Evolutionary conservation across 2,329 filamentous ascomycete genomes (phyloP).

Genomic region (Cladophialophora yegresii): DNA sequence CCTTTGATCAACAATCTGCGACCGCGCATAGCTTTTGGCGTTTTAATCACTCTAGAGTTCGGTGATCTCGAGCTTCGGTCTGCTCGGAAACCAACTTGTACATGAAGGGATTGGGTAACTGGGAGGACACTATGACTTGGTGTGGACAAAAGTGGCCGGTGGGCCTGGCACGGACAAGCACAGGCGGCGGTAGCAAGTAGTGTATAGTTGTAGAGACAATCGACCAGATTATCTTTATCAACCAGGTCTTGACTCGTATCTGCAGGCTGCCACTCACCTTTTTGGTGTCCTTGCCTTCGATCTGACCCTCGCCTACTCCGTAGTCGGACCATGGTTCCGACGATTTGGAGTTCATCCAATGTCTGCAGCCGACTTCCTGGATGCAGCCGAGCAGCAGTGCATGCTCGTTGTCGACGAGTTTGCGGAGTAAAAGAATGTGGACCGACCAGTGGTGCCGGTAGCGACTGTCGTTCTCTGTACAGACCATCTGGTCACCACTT

Average conservation of each 20-base stretch:
- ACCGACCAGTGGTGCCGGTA: not conserved
- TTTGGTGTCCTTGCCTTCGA: not conserved
- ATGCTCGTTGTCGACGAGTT: not conserved
- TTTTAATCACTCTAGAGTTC: conserved; percentile 11
- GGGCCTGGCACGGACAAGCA: not conserved
- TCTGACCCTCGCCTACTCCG: not conserved
- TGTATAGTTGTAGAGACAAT: conserved; percentile 12
- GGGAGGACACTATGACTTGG: conserved; percentile 8
- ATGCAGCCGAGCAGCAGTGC: not conserved
- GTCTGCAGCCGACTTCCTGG: not conserved
- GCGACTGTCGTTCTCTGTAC: not conserved
- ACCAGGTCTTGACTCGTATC: not conserved
- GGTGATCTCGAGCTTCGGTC: not conserved
- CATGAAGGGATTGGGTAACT: conserved; percentile 16
- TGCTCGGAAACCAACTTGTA: conserved; percentile 12
- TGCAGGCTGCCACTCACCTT: not conserved
- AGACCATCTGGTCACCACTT: not conserved
- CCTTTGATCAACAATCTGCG: conserved; percentile 30
- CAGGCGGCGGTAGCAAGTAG: not conserved
- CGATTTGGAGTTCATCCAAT: not conserved
- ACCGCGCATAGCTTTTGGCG: conserved; percentile 32
- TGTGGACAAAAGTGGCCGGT: not conserved
- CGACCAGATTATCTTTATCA: conserved; percentile 11
- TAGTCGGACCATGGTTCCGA: not conserved
- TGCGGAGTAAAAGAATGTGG: not conserved